Base-by-base conservation (phyloP, 768 basidiomycete genomes). In the Clitopilus passeckerianus region DNA sequence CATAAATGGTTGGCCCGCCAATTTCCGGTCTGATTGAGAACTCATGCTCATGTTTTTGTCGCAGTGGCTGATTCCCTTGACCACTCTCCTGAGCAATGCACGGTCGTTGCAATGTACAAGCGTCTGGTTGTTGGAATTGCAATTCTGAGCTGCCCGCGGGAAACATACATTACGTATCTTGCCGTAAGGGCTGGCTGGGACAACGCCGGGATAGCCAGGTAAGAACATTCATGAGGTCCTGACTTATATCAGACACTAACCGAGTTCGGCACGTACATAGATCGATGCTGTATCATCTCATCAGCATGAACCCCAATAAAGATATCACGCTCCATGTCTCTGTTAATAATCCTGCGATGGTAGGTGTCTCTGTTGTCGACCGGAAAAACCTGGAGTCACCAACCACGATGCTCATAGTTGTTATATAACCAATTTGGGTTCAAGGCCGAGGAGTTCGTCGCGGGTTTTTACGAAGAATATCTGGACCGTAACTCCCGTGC, bases 361-460 rank as follows among this genome's bases (percentile, higher is more conserved):
- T 89, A 65, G 46, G 66, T 37, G 15, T 35, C n/a, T 66, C 30
- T 34, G 22, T 35, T 22, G 33, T 16, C 59, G 6, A 53, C 53
- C 14, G 4, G 44, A n/a, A 23, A 22, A 52, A 67, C 63, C 2
- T 35, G 2, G 23, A 23, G 23, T 30, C 34, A 12, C 34, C 35
- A 30, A 43, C 46, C 18, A 30, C 27, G 27, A 20, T 37, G 9
- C 57, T 27, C 41, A 34, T 56, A 91, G 90, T 72, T 92, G 4
- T 70, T 93, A 16, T 93, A 93, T 72, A 93, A 93, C 62, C 86
- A 85, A 54, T 92, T 93, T 65, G 91, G 91, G 24, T 92, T 93
- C 79, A 93, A 93, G 64, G 88, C 89, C 0, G 91, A 93, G 71
- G 90, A 89, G 67, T 92, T 92, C 60, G 79, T 93, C 20, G 84